Evolutionary conservation across 1,139 yeast species (phyloP).

Genomic region (Debaryomyces nepalensis): DNA sequence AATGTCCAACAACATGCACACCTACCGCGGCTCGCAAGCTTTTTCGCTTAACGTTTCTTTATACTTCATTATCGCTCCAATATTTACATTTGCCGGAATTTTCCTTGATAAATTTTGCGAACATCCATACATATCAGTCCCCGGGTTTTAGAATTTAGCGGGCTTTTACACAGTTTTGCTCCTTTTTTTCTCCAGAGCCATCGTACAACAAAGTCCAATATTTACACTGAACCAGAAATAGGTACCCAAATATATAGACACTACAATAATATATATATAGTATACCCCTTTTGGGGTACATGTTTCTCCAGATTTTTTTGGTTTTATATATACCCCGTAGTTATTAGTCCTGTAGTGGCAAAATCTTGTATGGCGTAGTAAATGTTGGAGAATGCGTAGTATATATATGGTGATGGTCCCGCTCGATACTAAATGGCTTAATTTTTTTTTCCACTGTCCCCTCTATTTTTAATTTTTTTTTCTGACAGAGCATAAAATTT

Average conservation of each 20-base stretch:
- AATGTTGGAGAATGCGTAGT: constrained; percentile 2
- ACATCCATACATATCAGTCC: background rate
- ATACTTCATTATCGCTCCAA: background rate
- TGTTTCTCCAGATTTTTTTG: too few relatives aligned
- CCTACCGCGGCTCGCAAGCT: constrained; percentile 1
- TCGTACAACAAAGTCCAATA: too few relatives aligned
- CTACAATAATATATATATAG: too few relatives aligned
- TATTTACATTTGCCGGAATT: constrained; percentile 1
- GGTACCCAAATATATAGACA: too few relatives aligned
- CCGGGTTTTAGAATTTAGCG: constrained; percentile 2
- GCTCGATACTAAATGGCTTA: constrained; percentile 8
- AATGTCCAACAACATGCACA: background rate
- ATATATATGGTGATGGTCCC: constrained; percentile 6
- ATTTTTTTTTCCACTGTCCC: constrained; percentile 7
- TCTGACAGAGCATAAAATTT: constrained; percentile 3
- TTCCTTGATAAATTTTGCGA: background rate
- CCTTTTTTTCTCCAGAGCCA: too few relatives aligned
- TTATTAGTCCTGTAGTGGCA: too few relatives aligned
- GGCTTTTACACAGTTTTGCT: too few relatives aligned
- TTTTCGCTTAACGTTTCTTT: background rate
- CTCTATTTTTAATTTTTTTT: constrained; percentile 4
- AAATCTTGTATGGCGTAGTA: too few relatives aligned
- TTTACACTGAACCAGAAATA: too few relatives aligned
- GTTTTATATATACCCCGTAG: too few relatives aligned
- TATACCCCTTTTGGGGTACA: too few relatives aligned